A percentile compares a stretch with the other conserved stretches of the same genome.
phyloP scores from a whole-genome alignment of 305 asterid genomes.

The Solanum hybrid region DNA sequence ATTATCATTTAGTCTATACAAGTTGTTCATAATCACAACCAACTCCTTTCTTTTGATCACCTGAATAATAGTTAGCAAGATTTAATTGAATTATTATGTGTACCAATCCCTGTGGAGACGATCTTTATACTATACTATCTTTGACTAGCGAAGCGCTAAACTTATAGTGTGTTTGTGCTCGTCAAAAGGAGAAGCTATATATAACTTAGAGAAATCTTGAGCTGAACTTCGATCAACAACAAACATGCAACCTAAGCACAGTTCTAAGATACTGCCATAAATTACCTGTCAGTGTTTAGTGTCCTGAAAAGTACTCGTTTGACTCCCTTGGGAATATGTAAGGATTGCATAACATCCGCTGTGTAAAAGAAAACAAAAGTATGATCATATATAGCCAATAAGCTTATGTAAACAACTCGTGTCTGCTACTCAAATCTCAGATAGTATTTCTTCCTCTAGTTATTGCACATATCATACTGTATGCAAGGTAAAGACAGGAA shows the following conservation, averaged over 20 bases:
- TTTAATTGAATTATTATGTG: no score
- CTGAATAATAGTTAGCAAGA: no score
- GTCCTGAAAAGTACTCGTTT: constrained; percentile 90
- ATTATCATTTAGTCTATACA: no score
- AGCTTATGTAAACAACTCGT: not conserved
- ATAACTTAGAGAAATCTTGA: not conserved
- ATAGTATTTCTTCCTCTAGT: not conserved
- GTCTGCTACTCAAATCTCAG: not conserved
- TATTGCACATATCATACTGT: not conserved
- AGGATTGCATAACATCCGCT: constrained; percentile 92
- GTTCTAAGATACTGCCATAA: not conserved
- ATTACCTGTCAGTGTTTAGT: constrained; percentile 87
- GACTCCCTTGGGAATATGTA: constrained; percentile 83
- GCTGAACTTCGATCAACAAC: not conserved
- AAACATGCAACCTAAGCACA: constrained; percentile 4
- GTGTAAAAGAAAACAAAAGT: constrained; percentile 17
- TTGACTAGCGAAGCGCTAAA: no score
- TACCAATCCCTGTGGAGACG: no score
- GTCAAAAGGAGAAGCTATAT: not conserved
- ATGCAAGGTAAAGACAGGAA: not conserved
- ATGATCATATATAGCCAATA: not conserved
- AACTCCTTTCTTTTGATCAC: no score
- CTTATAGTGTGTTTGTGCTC: no score
- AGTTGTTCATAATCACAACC: no score
- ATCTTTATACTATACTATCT: no score